Conservation (phyloP, 176 grass and related monocot species). For the Juncus effusus region DNA sequence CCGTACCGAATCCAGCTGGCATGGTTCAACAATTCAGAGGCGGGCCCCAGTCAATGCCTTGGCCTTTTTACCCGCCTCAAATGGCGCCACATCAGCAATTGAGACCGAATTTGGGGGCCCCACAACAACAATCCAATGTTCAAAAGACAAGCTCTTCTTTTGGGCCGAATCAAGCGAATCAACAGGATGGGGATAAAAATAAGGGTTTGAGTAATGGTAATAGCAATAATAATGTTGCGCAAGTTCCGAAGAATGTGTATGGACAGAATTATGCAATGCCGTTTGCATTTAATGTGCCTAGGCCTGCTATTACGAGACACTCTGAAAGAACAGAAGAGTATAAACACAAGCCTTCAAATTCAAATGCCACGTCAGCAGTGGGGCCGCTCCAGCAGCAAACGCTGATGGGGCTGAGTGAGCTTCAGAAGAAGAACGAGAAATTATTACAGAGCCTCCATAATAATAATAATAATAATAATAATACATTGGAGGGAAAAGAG, state of each 20-base stretch:
- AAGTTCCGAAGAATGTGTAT: slow-evolving; percentile 13
- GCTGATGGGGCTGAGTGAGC: slow-evolving; percentile 49
- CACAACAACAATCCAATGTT: slow-evolving; percentile 35
- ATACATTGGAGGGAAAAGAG: no score
- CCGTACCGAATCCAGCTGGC: slow-evolving; percentile 57
- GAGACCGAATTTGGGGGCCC: slow-evolving; percentile 9
- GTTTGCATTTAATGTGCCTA: slow-evolving; percentile 35
- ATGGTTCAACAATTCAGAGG: slow-evolving; percentile 63
- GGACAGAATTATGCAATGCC: slow-evolving; percentile 48
- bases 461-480: no score
- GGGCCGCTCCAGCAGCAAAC: slow-evolving; percentile 25
- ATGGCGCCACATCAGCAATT: slow-evolving; percentile 65
- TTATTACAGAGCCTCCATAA: slow-evolving; percentile 18
- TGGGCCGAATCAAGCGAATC: no score
- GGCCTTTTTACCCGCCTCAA: slow-evolving; percentile 60
- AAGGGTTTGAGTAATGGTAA: slow-evolving; percentile 31
- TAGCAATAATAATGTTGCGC: slow-evolving; percentile 20
- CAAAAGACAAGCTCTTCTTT: no score
- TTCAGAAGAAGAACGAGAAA: slow-evolving; percentile 45
- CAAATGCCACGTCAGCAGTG: background rate
- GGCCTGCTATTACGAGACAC: slow-evolving; percentile 17
- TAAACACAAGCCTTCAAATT: background rate
- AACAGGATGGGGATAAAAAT: slow-evolving; percentile 40
- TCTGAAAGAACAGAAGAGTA: no score
- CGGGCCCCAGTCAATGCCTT: slow-evolving; percentile 67